Conservation (phyloP, 176 grass and related monocot genomes). For the Zoysia japonica region DNA sequence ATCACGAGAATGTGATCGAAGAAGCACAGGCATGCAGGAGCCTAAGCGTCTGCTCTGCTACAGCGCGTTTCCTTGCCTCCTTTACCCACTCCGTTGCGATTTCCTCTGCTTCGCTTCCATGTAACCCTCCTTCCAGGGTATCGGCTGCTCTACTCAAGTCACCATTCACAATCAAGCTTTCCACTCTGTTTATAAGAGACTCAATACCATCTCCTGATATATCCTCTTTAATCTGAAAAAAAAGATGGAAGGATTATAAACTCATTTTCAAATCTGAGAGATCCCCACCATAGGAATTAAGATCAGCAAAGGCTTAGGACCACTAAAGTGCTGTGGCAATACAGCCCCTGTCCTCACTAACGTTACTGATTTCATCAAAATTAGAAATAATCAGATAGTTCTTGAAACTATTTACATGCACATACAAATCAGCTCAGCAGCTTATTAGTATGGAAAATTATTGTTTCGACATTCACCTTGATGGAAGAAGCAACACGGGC, state of each 20-base stretch:
- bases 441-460: constrained; percentile 11
- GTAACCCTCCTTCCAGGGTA: constrained; percentile 72
- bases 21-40: constrained; percentile 83
- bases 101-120: constrained; percentile 71
- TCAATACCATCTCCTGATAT: constrained; percentile 77
- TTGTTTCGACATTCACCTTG: constrained; percentile 58
- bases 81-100: constrained; percentile 70
- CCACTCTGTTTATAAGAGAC: constrained; percentile 72
- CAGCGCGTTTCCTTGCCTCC: constrained; percentile 67
- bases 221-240: constrained; percentile 78
- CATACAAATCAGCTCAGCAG: neutral
- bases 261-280: neutral
- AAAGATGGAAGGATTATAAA: constrained; percentile 39
- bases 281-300: neutral
- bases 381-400: neutral
- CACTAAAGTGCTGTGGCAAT: neutral
- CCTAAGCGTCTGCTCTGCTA: constrained; percentile 86
- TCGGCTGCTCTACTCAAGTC: constrained; percentile 78
- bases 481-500: constrained; percentile 79
- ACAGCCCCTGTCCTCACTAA: neutral
- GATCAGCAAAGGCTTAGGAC: neutral
- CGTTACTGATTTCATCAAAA: neutral
- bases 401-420: neutral
- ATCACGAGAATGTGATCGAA: constrained; percentile 68
- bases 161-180: constrained; percentile 65